Base-by-base conservation (phyloP, 192 early-diverging fungal genomes). In the Fimicolochytrium jonesii region DNA sequence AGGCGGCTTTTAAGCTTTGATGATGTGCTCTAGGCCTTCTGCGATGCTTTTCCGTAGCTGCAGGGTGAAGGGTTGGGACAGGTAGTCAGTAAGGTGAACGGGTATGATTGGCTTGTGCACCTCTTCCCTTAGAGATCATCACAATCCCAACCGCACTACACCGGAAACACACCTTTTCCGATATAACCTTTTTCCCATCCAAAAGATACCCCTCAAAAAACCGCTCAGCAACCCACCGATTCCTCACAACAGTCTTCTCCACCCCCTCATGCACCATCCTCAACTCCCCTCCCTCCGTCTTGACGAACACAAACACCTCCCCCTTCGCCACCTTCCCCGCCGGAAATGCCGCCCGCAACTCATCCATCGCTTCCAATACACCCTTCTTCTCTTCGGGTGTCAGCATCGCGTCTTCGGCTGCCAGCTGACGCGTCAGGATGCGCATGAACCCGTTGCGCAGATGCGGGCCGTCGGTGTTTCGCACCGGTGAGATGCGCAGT, bases 381-480 rank as follows among this genome's bases (percentile, higher is more conserved):
- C 6, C 59, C 26, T 30, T 26, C 36, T 67, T 42, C 10, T 64
- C 63, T 7, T 35, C 51, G 6, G 33, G 47, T 6, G 28, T 28
- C 10, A 55, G 34, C 1, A n/a, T 44, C 0, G 52, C 66, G 25
- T 56, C 61, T 32, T 70, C 71, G 35, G 58, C 31, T 10, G 36
- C 59, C 9, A 73, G 46, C 6, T 57, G 42, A 2, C 20, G 43
- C 2, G 39, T 73, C 28, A 79, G 56, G 36, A 76, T 66, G n/a
- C 77, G 57, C 22, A 76, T 39, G 52, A 79, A 73, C 2, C 77
- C 77, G 35, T 76, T 69, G 5, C 73, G 71, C 9, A 79, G 37
- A 56, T 79, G 77, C 10, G 73, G 46, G 10, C 77, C 77, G 34
- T 72, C 69, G 17, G 73, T 79, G 35, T 64, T 48, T 9, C 77